Evolutionary conservation across 805 yeast species (phyloP).

Genomic region (Candida maris): DNA sequence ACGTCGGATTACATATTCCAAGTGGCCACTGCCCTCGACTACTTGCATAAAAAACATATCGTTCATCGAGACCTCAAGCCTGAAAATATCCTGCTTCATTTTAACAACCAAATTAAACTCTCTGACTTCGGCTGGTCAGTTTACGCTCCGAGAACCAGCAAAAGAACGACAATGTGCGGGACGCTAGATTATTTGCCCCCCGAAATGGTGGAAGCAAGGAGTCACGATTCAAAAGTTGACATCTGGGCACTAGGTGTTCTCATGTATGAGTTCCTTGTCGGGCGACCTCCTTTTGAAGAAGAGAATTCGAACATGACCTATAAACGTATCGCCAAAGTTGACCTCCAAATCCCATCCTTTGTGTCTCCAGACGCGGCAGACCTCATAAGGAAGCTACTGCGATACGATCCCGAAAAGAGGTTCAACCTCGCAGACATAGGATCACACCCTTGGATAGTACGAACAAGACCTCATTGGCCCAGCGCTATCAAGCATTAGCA

Average conservation of each 20-base stretch:
- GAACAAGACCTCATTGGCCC: conserved; percentile 60
- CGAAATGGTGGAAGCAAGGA: conserved; percentile 83
- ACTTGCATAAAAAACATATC: conserved; percentile 74
- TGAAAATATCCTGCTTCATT: conserved; percentile 79
- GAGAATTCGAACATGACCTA: conserved; percentile 73
- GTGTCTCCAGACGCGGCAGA: conserved; percentile 75
- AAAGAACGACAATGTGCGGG: conserved; percentile 85
- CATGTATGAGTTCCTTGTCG: conserved; percentile 81
- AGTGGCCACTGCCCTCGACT: conserved; percentile 73
- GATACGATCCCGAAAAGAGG: conserved; percentile 67
- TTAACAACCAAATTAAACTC: conserved; percentile 72
- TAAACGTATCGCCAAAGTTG: conserved; percentile 73
- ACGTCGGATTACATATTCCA: conserved; percentile 82
- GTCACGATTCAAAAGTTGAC: conserved; percentile 77
- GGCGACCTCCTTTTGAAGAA: conserved; percentile 91
- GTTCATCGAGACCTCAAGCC: conserved; percentile 95
- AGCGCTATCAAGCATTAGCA: conserved; percentile 6
- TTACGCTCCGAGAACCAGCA: conserved; percentile 46
- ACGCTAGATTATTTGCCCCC: conserved; percentile 94
- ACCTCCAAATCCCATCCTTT: conserved; percentile 65
- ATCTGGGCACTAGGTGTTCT: conserved; percentile 91
- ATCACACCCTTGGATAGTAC: conserved; percentile 80
- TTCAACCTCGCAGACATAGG: conserved; percentile 57
- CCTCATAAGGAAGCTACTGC: conserved; percentile 59
- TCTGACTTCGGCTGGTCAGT: conserved; percentile 98